These are phyloP conservation scores for Talaromyces rugulosus DNA, from an alignment of 2,329 filamentous ascomycete species.

Conservation along the genomic window DNA sequence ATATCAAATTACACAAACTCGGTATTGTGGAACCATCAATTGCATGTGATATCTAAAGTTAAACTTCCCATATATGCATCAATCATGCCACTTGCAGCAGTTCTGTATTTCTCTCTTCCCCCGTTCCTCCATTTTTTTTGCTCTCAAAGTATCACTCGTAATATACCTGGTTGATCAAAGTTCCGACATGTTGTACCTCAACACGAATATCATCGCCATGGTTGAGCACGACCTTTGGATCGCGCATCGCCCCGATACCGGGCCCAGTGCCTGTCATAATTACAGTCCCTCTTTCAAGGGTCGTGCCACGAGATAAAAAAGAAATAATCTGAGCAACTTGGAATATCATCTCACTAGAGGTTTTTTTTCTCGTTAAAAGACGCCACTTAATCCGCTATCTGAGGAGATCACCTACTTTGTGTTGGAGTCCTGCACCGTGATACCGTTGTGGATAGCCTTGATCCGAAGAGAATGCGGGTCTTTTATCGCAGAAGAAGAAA, in stretches of 20 bases:
- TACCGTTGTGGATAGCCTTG: constrained; percentile 32
- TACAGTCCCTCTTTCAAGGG: constrained; percentile 34
- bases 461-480: constrained; percentile 32
- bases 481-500: constrained; percentile 25
- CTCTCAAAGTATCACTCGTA: constrained; percentile 24
- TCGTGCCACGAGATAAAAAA: constrained; percentile 36
- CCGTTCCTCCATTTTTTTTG: no score
- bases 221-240: constrained; percentile 36
- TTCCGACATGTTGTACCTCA: constrained; percentile 34
- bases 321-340: constrained; percentile 31
- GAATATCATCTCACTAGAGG: constrained; percentile 35
- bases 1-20: no score
- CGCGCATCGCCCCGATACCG: constrained; percentile 41
- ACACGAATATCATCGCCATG: constrained; percentile 38
- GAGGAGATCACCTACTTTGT: constrained; percentile 18
- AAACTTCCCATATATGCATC: no score
- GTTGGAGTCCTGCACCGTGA: constrained; percentile 33
- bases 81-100: no score
- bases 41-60: no score
- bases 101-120: no score
- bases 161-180: constrained; percentile 34
- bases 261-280: constrained; percentile 40
- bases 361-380: no score
- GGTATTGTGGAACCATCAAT: no score
- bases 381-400: no score